phyloP scores from a whole-genome alignment of 2,329 filamentous ascomycete genomes.

The Ascomycota sp. region DNA sequence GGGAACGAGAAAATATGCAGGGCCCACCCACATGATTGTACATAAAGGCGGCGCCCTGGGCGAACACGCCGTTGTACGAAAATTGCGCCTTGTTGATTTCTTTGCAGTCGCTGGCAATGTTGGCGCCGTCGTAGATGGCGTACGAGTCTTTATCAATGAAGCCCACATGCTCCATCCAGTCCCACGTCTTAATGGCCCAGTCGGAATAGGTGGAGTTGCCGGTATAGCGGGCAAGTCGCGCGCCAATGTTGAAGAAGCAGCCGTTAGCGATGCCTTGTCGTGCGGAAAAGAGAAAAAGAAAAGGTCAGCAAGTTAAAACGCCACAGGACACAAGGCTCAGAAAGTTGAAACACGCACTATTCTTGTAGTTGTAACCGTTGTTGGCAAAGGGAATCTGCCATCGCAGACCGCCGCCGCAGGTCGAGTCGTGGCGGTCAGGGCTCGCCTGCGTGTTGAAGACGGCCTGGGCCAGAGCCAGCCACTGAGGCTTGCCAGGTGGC shows the following conservation, averaged over 20 bases:
- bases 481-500: constrained; percentile 28
- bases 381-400: constrained; percentile 64
- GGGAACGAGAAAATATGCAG: constrained; percentile 3
- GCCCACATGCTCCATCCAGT: constrained; percentile 32
- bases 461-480: constrained; percentile 43
- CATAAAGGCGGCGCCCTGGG: constrained; percentile 44
- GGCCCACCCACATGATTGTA: constrained; percentile 41
- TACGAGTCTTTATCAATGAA: constrained; percentile 37
- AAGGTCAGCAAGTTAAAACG: no score
- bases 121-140: constrained; percentile 41
- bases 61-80: constrained; percentile 42
- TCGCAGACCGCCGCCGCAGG: constrained; percentile 46
- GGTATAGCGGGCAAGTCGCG: constrained; percentile 51
- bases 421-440: constrained; percentile 37
- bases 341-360: no score
- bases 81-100: constrained; percentile 39
- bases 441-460: constrained; percentile 41
- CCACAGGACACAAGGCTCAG: no score
- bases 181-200: constrained; percentile 36
- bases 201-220: constrained; percentile 40
- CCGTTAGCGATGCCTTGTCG: constrained; percentile 40
- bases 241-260: constrained; percentile 40
- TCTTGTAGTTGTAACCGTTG: constrained; percentile 56
- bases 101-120: constrained; percentile 34
- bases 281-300: no score